These are phyloP conservation scores for Verticillium nonalfalfae DNA, from an alignment of 2,329 filamentous ascomycete genomes.

Conservation along the genomic window DNA sequence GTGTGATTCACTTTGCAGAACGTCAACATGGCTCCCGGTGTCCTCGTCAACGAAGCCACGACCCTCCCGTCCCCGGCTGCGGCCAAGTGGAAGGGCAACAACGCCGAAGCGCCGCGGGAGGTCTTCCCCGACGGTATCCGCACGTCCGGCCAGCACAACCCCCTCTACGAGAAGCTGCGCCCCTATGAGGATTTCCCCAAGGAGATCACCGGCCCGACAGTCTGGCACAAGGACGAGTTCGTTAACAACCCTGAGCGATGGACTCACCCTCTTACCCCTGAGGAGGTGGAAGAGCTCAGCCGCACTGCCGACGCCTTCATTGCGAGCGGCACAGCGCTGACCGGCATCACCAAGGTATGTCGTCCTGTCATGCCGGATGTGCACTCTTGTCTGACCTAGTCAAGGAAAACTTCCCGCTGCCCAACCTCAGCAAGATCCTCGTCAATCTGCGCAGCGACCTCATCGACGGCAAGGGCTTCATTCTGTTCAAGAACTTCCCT, in stretches of 20 bases:
- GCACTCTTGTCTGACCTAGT: neutral
- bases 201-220: constrained; percentile 63
- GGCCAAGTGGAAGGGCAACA: constrained; percentile 16
- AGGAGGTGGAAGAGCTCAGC: constrained; percentile 63
- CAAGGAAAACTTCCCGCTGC: constrained; percentile 36
- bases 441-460: constrained; percentile 31
- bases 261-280: constrained; percentile 62
- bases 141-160: constrained; percentile 64
- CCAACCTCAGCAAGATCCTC: constrained; percentile 29
- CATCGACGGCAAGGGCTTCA: constrained; percentile 81
- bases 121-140: constrained; percentile 42
- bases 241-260: constrained; percentile 58
- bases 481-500: constrained; percentile 82
- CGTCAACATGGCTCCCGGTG: constrained; percentile 12
- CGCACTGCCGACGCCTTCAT: constrained; percentile 64
- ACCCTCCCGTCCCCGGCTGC: constrained; percentile 1
- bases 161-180: constrained; percentile 56
- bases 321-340: constrained; percentile 56
- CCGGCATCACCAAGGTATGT: constrained; percentile 47
- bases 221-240: constrained; percentile 66
- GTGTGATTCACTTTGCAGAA: neutral
- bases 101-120: constrained; percentile 23
- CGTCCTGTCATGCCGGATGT: neutral
- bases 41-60: constrained; percentile 11
- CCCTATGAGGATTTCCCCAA: constrained; percentile 67